Evolutionary conservation across 1,284 basidiomycete species (phyloP), one percentile per base, ranked within the genome.

Genomic region (Volvariella surrecta): DNA sequence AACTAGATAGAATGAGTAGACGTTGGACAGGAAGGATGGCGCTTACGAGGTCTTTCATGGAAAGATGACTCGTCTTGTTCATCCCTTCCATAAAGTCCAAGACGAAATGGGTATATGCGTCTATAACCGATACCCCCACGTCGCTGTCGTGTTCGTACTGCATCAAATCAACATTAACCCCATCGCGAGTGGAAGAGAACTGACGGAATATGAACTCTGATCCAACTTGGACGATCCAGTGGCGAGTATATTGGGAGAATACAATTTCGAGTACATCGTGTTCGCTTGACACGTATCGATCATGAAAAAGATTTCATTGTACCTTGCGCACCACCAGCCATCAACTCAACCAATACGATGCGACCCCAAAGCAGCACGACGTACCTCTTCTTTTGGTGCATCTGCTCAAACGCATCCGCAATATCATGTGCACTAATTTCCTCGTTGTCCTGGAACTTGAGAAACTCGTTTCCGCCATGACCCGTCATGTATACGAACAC

Each of bases 401-500:
- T 99, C 62, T 97, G 93, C 60, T 93, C 92, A 48, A 99, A 86
- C 0, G 95, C 94, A 60, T 99, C 95, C 0, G 95, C 94, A 30
- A 96, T 77, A 59, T 99, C 95, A 47, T 90, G 91, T 0, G 95
- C 92, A 43, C 87, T 91, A 52, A 99, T 91, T 59, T 99, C 96
- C 61, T 99, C 95, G 58, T 91, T 91, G 61, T 99, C 95, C 59
- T 99, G 95, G 60, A 99, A 99, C 63, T 99, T 99, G 53, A 99
- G 76, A 60, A 99, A 99, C 62, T 97, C 95, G 55, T 96, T 89
- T 0, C 95, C 95, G 3, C 96, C 95, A 54, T 99, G 95, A 0
- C 95, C 96, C 0, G 96, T 96, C 88, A 99, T 89, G 64, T 96
- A 99, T 18, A 99, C 79, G 58, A 99, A 96, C 45, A 99, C 75